Conservation (phyloP, 176 grass and related monocot genomes). For the Phragmites australis region DNA sequence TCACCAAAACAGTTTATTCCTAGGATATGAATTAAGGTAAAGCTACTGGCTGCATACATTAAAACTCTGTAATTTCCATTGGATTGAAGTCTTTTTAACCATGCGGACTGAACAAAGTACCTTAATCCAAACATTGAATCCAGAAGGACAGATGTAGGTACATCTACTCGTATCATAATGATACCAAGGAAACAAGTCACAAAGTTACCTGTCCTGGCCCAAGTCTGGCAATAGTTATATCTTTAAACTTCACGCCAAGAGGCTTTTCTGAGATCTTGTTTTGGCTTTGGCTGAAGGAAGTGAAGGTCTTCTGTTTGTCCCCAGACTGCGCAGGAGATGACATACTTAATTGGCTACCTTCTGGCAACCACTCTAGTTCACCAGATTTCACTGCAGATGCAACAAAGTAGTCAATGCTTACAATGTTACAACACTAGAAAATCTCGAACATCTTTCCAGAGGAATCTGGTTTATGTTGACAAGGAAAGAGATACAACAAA, state of each 20-base stretch:
- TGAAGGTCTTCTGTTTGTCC: constrained; percentile 69
- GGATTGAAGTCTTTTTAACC: background rate
- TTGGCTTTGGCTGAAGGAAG: constrained; percentile 74
- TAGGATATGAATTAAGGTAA: background rate
- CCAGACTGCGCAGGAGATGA: constrained; percentile 47
- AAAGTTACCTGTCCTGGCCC: constrained; percentile 78
- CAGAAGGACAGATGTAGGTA: constrained; percentile 8
- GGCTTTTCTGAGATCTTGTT: constrained; percentile 47
- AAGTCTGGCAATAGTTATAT: constrained; percentile 89
- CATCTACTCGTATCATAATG: background rate
- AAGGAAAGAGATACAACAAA: background rate
- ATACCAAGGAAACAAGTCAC: background rate
- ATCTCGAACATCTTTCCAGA: background rate
- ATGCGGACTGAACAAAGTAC: constrained; percentile 19
- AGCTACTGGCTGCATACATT: background rate
- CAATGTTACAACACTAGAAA: constrained; percentile 2
- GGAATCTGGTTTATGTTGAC: background rate
- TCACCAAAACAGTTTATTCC: background rate
- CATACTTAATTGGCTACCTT: constrained; percentile 78
- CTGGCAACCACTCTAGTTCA: constrained; percentile 85
- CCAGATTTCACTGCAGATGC: constrained; percentile 70
- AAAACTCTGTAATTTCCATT: background rate
- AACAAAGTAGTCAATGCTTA: constrained; percentile 31
- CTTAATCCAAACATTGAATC: background rate
- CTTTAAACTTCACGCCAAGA: constrained; percentile 62